Base-by-base conservation (phyloP, 2,329 filamentous ascomycete species). In the Colletotrichum camelliae region DNA sequence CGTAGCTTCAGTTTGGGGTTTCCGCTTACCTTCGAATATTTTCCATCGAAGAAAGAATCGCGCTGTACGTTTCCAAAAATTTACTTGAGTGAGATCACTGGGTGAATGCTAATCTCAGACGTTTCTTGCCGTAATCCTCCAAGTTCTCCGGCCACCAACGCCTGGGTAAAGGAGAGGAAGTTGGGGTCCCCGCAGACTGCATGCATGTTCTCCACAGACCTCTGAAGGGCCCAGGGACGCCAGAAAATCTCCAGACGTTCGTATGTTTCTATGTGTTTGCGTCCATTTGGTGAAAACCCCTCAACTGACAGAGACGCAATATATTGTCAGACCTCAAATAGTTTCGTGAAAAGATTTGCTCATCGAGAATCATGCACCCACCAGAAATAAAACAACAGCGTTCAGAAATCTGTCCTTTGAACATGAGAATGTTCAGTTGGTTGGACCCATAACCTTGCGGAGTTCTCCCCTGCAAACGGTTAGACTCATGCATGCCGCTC, bases 401-500 rank as follows among this genome's bases (percentile, higher is more conserved):
- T 21, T 33, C n/a, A 13, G n/a, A 52, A 21, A 13, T 6, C 21
- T 12, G 0, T 21, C 43, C 43, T n/a, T 13, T 1, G 6, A 21
- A 52, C n/a, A 21, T 21, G n/a, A 48, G 43, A 52, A 21, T 52
- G 43, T 52, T 21, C 10, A 21, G 43, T 52, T 52, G 43, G 43
- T 52, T 52, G 43, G n/a, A 52, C 43, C 43, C 43, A 52, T 52
- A 52, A 52, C n/a, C 43, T 52, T 21, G 29, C 29, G 58, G 58
- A 21, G 8, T 21, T 15, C 13, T 62, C 55, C 27, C 31, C 70
- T 18, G 5, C 5, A 55, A 31, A 39, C 15, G 70, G 65, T 18
- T 73, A 73, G 70, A 57, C 61, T 24, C 37, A 69, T 73, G 70
- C 70, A 69, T 7, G 24, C 13, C 16, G 8, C 37, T 39, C 29